Conservation (phyloP, 148 eudicot genomes). For the Pouteria glomerata region DNA sequence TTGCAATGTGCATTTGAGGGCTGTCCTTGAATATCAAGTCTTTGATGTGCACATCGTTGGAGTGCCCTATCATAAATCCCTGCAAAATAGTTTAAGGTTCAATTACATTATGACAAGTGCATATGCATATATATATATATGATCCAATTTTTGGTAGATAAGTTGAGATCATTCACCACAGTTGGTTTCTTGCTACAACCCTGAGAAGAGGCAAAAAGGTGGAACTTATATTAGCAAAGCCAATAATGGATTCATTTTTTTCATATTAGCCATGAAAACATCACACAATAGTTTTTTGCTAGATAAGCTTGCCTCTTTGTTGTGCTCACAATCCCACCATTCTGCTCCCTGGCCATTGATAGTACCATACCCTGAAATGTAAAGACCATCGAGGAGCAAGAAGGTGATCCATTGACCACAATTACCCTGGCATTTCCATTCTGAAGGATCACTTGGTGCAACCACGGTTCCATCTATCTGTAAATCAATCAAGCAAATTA, state of each 20-base stretch:
- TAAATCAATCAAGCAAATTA: neutral
- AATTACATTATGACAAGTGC: neutral
- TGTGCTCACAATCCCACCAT: slow-evolving; percentile 9
- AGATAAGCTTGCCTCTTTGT: slow-evolving; percentile 1
- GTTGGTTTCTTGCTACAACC: neutral
- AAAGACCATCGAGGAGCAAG: neutral
- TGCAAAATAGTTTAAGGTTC: neutral
- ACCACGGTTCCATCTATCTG: slow-evolving; percentile 12
- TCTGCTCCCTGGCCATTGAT: slow-evolving; percentile 7
- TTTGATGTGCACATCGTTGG: slow-evolving; percentile 1
- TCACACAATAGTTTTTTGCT: neutral
- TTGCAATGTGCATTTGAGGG: slow-evolving; percentile 14
- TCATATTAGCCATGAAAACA: neutral
- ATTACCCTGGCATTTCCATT: slow-evolving; percentile 1
- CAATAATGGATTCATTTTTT: neutral
- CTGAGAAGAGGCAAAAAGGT: neutral
- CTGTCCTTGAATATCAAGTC: slow-evolving; percentile 13
- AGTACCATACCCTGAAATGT: slow-evolving; percentile 7
- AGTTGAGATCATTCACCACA: slow-evolving; percentile 9
- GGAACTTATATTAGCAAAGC: neutral
- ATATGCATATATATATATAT: neutral
- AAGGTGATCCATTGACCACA: slow-evolving; percentile 13
- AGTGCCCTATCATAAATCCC: slow-evolving; percentile 5
- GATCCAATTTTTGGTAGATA: too few relatives aligned
- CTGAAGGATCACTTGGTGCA: slow-evolving; percentile 7